A percentile compares a stretch with the other conserved stretches of the same genome.
Evolutionary conservation across 163 green algal genomes (phyloP).

Genomic region (Chloroidium sp.): DNA sequence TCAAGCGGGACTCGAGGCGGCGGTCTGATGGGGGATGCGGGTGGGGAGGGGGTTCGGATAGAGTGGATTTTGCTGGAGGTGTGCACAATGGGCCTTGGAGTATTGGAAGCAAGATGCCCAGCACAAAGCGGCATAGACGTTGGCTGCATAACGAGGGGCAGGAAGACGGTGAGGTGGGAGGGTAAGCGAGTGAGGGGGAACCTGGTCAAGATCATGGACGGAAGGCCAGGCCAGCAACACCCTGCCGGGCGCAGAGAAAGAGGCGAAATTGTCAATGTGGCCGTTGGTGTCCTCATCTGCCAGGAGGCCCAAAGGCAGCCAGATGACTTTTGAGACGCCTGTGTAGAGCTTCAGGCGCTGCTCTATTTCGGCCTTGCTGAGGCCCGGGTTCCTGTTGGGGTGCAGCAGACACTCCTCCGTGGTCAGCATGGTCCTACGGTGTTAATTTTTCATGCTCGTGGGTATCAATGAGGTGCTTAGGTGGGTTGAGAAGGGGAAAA

Average conservation of each 20-base stretch:
- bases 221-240: conserved; percentile 68
- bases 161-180: too few relatives aligned
- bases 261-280: conserved; percentile 79
- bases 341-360: conserved; percentile 46
- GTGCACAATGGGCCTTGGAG: background rate
- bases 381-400: conserved; percentile 65
- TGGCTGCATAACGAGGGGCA: too few relatives aligned
- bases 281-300: conserved; percentile 43
- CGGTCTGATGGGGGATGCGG: too few relatives aligned
- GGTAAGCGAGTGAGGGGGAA: too few relatives aligned
- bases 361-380: conserved; percentile 58
- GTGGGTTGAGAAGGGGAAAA: too few relatives aligned
- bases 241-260: conserved; percentile 54
- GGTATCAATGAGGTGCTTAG: too few relatives aligned
- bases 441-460: background rate
- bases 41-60: too few relatives aligned
- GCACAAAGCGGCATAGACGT: too few relatives aligned
- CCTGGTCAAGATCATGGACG: background rate
- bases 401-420: conserved; percentile 81
- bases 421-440: conserved; percentile 58
- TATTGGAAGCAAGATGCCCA: background rate
- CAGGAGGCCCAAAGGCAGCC: conserved; percentile 19
- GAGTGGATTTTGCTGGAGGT: too few relatives aligned
- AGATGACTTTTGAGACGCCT: conserved; percentile 45
- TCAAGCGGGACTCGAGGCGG: too few relatives aligned